Conservation (phyloP, 1,284 basidiomycete genomes). For the Fomitopsis schrenkii region DNA sequence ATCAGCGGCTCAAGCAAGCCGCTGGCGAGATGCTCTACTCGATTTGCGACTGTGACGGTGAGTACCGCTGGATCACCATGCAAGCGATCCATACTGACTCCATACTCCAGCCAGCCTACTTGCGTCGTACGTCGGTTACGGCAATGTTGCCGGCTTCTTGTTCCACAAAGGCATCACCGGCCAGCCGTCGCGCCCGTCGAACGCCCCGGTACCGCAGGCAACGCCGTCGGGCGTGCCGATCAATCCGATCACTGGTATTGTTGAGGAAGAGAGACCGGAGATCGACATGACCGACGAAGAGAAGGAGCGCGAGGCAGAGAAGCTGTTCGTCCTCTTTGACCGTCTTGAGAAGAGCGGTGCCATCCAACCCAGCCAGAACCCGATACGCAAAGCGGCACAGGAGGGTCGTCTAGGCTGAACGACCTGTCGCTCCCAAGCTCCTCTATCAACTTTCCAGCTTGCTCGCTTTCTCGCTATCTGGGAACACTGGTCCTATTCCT, state of each 20-base stretch:
- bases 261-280: slow-evolving; percentile 34
- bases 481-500: neutral
- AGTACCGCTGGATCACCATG: slow-evolving; percentile 20
- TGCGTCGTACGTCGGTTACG: slow-evolving; percentile 80
- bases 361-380: slow-evolving; percentile 61
- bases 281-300: slow-evolving; percentile 86
- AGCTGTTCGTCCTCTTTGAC: slow-evolving; percentile 86
- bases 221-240: slow-evolving; percentile 46
- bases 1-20: slow-evolving; percentile 65
- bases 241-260: slow-evolving; percentile 79
- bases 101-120: slow-evolving; percentile 53
- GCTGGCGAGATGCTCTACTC: slow-evolving; percentile 86
- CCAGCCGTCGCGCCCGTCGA: slow-evolving; percentile 38
- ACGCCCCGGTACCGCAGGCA: slow-evolving; percentile 32
- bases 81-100: slow-evolving; percentile 1
- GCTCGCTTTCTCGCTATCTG: neutral
- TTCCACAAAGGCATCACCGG: slow-evolving; percentile 84
- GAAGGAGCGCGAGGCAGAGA: slow-evolving; percentile 88
- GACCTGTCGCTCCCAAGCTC: neutral
- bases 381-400: slow-evolving; percentile 67
- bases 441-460: neutral
- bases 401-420: slow-evolving; percentile 40
- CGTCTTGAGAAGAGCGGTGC: slow-evolving; percentile 75
- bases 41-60: slow-evolving; percentile 77
- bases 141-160: slow-evolving; percentile 88